Evolutionary conservation across 495 filamentous ascomycete genomes (phyloP).

Genomic region (Aspergillus nanangensis): DNA sequence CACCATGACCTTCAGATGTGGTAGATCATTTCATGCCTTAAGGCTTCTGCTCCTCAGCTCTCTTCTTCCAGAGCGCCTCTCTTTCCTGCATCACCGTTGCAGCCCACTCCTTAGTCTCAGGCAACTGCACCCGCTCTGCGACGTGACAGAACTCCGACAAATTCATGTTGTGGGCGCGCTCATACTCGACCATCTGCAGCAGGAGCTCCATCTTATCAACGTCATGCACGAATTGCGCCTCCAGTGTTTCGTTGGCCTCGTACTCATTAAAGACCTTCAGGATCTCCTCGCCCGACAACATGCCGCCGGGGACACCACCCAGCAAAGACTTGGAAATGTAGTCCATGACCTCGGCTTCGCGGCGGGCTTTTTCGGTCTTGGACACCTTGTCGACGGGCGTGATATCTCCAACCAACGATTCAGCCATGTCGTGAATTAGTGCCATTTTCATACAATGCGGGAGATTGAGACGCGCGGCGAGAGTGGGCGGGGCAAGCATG

Average conservation of each 20-base stretch:
- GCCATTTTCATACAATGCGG: conserved; percentile 88
- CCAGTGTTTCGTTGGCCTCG: conserved; percentile 75
- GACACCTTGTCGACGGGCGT: conserved; percentile 71
- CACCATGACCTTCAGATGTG: too few relatives aligned
- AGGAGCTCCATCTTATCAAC: conserved; percentile 95
- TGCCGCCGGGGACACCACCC: conserved; percentile 65
- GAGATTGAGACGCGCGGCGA: conserved; percentile 66
- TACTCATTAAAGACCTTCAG: conserved; percentile 86
- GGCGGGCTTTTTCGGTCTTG: conserved; percentile 75
- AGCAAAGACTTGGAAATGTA: conserved; percentile 72
- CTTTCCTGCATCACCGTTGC: conserved; percentile 72
- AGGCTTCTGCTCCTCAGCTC: conserved; percentile 6
- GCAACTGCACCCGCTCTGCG: conserved; percentile 62
- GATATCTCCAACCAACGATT: conserved; percentile 90
- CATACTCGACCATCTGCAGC: conserved; percentile 95
- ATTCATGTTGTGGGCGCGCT: conserved; percentile 68
- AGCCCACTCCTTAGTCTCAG: conserved; percentile 77
- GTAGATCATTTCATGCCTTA: too few relatives aligned
- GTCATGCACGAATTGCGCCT: conserved; percentile 90
- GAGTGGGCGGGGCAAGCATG: conserved; percentile 80
- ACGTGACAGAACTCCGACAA: conserved; percentile 82
- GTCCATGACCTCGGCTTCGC: conserved; percentile 85
- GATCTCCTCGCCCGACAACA: conserved; percentile 59
- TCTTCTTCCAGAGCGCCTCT: conserved; percentile 61
- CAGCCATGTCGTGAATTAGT: conserved; percentile 95